Conservation (phyloP, 495 filamentous ascomycete genomes). For the Penicillium paradoxum region DNA sequence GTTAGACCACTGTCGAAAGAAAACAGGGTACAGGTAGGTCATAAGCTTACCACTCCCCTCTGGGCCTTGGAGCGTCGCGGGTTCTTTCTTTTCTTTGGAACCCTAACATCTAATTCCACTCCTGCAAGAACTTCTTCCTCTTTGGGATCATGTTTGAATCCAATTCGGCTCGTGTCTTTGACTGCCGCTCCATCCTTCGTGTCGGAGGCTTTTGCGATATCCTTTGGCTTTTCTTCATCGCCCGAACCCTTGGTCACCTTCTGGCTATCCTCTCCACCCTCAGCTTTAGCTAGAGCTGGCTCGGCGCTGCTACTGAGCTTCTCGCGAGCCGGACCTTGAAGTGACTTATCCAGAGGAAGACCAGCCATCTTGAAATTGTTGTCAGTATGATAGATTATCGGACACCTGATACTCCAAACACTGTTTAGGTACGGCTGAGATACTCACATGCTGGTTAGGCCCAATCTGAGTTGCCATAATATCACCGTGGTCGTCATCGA, state of each 20-base stretch:
- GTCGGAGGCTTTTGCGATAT: not conserved
- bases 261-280: not conserved
- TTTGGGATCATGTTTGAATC: not conserved
- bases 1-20: constrained; percentile 5
- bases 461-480: not conserved
- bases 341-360: not conserved
- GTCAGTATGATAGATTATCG: not conserved
- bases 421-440: not conserved
- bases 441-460: not conserved
- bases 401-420: not conserved
- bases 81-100: constrained; percentile 25
- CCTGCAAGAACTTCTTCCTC: constrained; percentile 8
- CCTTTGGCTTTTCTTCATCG: not conserved
- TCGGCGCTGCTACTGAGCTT: not conserved
- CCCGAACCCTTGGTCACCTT: not conserved
- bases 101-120: constrained; percentile 7
- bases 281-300: not conserved
- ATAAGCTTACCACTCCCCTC: constrained; percentile 41
- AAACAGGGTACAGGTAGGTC: too few relatives aligned
- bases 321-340: not conserved
- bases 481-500: too few relatives aligned
- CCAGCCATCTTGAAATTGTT: not conserved
- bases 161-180: not conserved
- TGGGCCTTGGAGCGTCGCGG: constrained; percentile 43
- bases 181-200: not conserved